Conservation (phyloP, 768 basidiomycete species). For the Boletus rubroflammeus region DNA sequence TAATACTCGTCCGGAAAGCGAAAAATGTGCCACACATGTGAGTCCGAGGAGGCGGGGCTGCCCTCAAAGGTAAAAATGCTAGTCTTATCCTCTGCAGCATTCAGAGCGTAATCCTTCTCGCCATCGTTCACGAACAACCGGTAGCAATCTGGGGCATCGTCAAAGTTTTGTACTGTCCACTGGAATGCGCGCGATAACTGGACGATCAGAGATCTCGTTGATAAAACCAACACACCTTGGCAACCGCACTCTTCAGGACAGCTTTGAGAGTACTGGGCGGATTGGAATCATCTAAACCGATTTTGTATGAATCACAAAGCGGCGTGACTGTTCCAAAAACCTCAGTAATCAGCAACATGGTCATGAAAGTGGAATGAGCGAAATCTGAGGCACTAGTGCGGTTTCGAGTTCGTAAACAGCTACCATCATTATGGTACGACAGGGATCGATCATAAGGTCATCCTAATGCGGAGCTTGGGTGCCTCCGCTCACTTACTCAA, state of each 20-base stretch:
- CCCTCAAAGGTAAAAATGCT: background rate
- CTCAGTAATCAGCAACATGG: background rate
- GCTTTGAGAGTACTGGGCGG: background rate
- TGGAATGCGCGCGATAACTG: background rate
- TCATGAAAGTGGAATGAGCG: background rate
- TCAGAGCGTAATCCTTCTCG: conserved; percentile 3
- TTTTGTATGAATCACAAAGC: background rate
- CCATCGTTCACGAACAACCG: conserved; percentile 10
- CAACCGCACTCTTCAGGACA: background rate
- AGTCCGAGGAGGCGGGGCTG: conserved; percentile 2
- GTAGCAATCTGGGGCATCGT: conserved; percentile 4
- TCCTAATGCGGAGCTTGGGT: background rate
- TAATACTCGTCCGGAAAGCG: conserved; percentile 5
- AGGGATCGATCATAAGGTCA: background rate
- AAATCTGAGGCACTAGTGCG: too few relatives aligned
- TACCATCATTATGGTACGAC: background rate
- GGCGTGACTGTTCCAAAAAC: conserved; percentile 5
- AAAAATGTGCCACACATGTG: conserved; percentile 4
- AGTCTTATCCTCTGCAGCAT: background rate
- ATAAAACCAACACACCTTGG: background rate
- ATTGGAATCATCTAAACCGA: background rate
- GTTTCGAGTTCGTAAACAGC: background rate
- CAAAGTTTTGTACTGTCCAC: conserved; percentile 11
- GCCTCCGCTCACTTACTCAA: background rate
- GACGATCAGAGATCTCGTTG: background rate